Evolutionary conservation across 2,329 filamentous ascomycete genomes (phyloP).

Genomic region (Dryadomyces quercivorus): DNA sequence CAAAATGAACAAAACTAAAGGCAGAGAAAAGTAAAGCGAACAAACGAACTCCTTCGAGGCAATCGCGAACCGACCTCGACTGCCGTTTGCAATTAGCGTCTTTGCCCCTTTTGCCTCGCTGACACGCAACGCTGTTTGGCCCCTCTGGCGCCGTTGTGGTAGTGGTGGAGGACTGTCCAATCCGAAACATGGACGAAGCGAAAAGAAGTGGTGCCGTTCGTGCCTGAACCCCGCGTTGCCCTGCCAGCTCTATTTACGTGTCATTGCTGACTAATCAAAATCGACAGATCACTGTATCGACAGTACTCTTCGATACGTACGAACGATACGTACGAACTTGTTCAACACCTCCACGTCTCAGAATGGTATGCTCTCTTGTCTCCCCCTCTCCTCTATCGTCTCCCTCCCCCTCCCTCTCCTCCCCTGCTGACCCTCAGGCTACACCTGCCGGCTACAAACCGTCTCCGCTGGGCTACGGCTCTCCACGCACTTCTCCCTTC

Average conservation of each 20-base stretch:
- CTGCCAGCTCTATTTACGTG: background rate
- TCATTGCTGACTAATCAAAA: too few species aligned
- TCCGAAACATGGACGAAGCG: slow-evolving; percentile 5
- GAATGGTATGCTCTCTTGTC: background rate
- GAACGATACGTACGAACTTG: too few species aligned
- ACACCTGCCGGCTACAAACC: slow-evolving; percentile 52
- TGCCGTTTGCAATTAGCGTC: background rate
- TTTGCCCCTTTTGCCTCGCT: background rate
- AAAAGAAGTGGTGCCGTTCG: background rate
- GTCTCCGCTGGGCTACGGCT: slow-evolving; percentile 59
- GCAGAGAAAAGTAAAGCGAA: too few species aligned
- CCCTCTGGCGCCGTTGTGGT: background rate
- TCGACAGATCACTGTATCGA: too few species aligned
- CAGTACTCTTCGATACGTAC: too few species aligned
- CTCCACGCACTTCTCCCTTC: slow-evolving; percentile 55
- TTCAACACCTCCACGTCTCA: too few species aligned
- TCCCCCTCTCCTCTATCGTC: background rate
- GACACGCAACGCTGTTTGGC: too few species aligned
- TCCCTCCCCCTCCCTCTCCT: background rate
- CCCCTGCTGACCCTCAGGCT: slow-evolving; percentile 24
- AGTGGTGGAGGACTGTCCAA: slow-evolving; percentile 3
- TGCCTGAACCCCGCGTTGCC: background rate
- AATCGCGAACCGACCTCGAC: too few species aligned
- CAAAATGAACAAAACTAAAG: too few species aligned
- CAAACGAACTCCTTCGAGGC: too few species aligned